Conservation (phyloP, 257 asterid genomes). For the Nicotiana tabacum region DNA sequence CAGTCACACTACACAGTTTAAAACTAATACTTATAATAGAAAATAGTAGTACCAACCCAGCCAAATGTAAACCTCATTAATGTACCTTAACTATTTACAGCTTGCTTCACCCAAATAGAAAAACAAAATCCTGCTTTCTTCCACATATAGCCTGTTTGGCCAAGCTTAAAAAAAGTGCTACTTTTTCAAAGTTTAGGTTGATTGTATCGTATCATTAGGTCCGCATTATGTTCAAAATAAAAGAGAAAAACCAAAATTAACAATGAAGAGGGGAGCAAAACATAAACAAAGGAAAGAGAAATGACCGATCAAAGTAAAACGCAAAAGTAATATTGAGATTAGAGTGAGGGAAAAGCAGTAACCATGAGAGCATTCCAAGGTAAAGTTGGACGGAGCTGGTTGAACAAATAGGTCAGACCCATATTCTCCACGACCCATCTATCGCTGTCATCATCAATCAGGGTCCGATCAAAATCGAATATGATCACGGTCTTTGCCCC, state of each 20-base stretch:
- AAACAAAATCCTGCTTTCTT: background rate
- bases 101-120: background rate
- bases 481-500: slow-evolving; percentile 28
- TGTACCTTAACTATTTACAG: background rate
- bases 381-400: slow-evolving; percentile 52
- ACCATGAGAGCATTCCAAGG: slow-evolving; percentile 94
- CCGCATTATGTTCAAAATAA: no score
- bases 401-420: slow-evolving; percentile 56
- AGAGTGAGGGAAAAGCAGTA: slow-evolving; percentile 1
- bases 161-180: no score
- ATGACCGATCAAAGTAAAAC: background rate
- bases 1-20: background rate
- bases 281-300: background rate
- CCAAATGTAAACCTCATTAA: background rate
- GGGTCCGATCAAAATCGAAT: slow-evolving; percentile 75
- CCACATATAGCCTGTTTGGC: no score
- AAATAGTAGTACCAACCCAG: background rate
- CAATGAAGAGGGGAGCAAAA: background rate
- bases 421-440: slow-evolving; percentile 63
- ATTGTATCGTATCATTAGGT: background rate
- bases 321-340: background rate
- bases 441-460: slow-evolving; percentile 73
- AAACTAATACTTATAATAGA: background rate
- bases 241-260: background rate
- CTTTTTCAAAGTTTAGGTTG: background rate